Percentiles rank a stretch among this genome's conserved stretches.
These are phyloP conservation scores for Spinellus fusiger DNA, from an alignment of 192 early-diverging fungal species.

Conservation along the genomic window DNA sequence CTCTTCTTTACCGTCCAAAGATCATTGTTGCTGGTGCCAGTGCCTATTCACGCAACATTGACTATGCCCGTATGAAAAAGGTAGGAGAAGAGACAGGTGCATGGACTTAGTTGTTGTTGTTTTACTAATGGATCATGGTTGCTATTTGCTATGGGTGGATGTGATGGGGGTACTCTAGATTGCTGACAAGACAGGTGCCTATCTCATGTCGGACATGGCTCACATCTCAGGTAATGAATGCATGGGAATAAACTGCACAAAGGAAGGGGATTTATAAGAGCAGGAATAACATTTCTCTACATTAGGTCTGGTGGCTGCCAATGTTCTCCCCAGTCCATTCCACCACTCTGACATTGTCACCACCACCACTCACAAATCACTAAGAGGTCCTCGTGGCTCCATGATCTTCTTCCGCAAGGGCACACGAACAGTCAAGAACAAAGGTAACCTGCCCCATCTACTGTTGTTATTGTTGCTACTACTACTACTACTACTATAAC, in stretches of 20 bases:
- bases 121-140: too few relatives aligned
- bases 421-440: constrained; percentile 80
- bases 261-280: too few relatives aligned
- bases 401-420: constrained; percentile 99
- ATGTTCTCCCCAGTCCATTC: constrained; percentile 84
- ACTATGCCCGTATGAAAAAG: constrained; percentile 80
- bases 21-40: constrained; percentile 93
- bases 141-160: too few relatives aligned
- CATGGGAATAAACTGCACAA: not conserved
- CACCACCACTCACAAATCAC: constrained; percentile 98
- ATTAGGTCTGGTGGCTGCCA: constrained; percentile 80
- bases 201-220: constrained; percentile 96
- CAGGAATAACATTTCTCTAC: not conserved
- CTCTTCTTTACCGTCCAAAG: constrained; percentile 89
- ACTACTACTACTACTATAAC: too few relatives aligned
- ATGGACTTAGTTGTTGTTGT: too few relatives aligned
- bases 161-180: too few relatives aligned
- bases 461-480: too few relatives aligned
- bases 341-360: constrained; percentile 95
- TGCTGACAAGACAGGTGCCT: constrained; percentile 75
- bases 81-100: constrained; percentile 10
- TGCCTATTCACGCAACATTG: constrained; percentile 93
- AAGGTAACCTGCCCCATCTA: too few relatives aligned
- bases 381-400: constrained; percentile 95
- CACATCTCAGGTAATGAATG: constrained; percentile 71